These are phyloP conservation scores for Lophiostoma macrostomum DNA, from an alignment of 495 filamentous ascomycete genomes.

Conservation along the genomic window DNA sequence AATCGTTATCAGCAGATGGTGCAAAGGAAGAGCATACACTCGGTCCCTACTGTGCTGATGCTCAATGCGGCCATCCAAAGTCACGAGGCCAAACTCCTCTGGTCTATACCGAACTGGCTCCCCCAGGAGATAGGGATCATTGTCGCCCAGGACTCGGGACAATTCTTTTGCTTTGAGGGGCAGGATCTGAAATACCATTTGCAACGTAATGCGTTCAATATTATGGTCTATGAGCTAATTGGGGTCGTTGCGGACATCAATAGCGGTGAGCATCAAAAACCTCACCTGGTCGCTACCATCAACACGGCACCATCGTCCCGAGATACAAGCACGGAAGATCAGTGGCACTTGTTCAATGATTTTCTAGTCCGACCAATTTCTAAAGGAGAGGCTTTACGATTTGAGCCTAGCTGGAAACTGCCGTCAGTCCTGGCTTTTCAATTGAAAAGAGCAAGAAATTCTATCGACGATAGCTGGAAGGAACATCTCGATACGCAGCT, in stretches of 20 bases:
- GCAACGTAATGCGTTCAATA: conserved; percentile 59
- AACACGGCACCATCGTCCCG: conserved; percentile 72
- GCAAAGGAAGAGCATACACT: conserved; percentile 73
- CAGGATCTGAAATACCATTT: conserved; percentile 72
- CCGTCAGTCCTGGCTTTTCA: conserved; percentile 87
- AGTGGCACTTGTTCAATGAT: conserved; percentile 97
- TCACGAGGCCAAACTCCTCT: conserved; percentile 70
- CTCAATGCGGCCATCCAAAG: conserved; percentile 75
- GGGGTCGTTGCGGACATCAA: conserved; percentile 87
- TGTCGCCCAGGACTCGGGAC: conserved; percentile 70
- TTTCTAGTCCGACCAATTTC: conserved; percentile 83
- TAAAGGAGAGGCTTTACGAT: conserved; percentile 77
- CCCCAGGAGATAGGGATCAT: conserved; percentile 89
- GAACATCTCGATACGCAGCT: conserved; percentile 73
- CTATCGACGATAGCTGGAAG: conserved; percentile 83
- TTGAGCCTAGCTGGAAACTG: conserved; percentile 85
- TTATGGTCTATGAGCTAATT: conserved; percentile 87
- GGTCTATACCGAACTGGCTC: conserved; percentile 84
- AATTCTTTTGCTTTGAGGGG: conserved; percentile 87
- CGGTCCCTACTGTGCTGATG: conserved; percentile 75
- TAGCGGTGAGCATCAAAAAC: conserved; percentile 73
- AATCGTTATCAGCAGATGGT: conserved; percentile 78
- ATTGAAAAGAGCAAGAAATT: conserved; percentile 66
- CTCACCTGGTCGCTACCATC: conserved; percentile 86
- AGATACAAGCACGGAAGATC: conserved; percentile 52